Percentiles rank a stretch among this genome's conserved stretches.
Evolutionary conservation across 2,329 filamentous ascomycete genomes (phyloP).

Genomic region (Basipetospora chlamydospora): DNA sequence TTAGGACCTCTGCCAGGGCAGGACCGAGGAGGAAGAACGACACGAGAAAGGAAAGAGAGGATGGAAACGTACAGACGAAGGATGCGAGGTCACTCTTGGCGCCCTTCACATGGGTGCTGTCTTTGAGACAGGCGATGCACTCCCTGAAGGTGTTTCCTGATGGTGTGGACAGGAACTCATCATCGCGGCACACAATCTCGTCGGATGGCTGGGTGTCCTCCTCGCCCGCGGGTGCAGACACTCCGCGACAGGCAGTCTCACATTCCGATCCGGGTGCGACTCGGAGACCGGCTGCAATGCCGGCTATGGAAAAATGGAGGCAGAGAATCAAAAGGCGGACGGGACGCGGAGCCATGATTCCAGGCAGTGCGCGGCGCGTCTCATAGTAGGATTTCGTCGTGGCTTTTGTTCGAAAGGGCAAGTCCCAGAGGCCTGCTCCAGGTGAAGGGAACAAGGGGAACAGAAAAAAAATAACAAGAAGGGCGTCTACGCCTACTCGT

Average conservation of each 20-base stretch:
- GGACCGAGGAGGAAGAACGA: background rate
- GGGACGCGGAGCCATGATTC: background rate
- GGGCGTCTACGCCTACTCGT: no score
- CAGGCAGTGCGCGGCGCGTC: background rate
- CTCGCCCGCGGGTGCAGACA: conserved; percentile 18
- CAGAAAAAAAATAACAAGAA: no score
- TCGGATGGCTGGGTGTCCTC: conserved; percentile 29
- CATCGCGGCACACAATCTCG: conserved; percentile 26
- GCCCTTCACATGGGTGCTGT: conserved; percentile 24
- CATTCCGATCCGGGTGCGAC: conserved; percentile 37
- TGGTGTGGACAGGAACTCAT: conserved; percentile 20
- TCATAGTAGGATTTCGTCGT: no score
- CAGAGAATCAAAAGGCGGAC: background rate
- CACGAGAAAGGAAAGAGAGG: background rate
- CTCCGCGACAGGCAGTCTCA: conserved; percentile 27
- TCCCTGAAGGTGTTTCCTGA: conserved; percentile 29
- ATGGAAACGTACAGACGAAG: conserved; percentile 20
- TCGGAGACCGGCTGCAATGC: conserved; percentile 18
- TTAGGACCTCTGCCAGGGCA: background rate
- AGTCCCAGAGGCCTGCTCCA: no score
- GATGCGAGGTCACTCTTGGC: conserved; percentile 26
- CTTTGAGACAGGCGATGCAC: conserved; percentile 31
- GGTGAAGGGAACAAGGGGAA: no score
- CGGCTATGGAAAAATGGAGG: background rate
- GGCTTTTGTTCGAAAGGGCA: no score